Conservation (phyloP, 129 eudicot genomes). For the Flaveria trinervia region DNA sequence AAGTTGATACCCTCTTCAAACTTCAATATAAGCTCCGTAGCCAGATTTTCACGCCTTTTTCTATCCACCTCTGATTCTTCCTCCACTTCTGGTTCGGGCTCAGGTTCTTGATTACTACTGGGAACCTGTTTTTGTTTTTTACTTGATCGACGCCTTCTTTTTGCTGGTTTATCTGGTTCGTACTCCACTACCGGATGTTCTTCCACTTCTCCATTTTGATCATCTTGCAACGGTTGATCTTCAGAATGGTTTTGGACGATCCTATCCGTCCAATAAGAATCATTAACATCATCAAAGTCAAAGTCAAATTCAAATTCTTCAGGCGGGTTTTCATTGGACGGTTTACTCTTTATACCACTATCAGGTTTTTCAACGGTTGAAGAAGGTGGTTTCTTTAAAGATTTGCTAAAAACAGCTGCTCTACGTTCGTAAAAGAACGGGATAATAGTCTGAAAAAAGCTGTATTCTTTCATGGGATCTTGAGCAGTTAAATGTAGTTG, state of each 20-base stretch:
- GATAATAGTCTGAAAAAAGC: slow-evolving; percentile 38
- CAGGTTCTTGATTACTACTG: slow-evolving; percentile 25
- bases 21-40: slow-evolving; percentile 67
- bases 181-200: slow-evolving; percentile 35
- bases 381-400: slow-evolving; percentile 30
- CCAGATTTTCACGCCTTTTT: slow-evolving; percentile 47
- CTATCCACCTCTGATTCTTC: slow-evolving; percentile 41
- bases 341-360: slow-evolving; percentile 45
- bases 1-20: slow-evolving; percentile 49
- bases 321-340: slow-evolving; percentile 25
- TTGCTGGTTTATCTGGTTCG: slow-evolving; percentile 41
- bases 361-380: slow-evolving; percentile 34
- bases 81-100: slow-evolving; percentile 20
- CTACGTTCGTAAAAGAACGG: slow-evolving; percentile 63
- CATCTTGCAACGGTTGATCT: slow-evolving; percentile 53
- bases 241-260: slow-evolving; percentile 60
- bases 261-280: slow-evolving; percentile 93
- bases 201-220: slow-evolving; percentile 44
- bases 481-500: slow-evolving; percentile 67
- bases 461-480: slow-evolving; percentile 60
- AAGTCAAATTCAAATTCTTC: slow-evolving; percentile 61
- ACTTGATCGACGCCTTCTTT: slow-evolving; percentile 43
- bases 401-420: slow-evolving; percentile 45
- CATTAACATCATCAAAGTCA: slow-evolving; percentile 63
- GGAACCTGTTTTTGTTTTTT: slow-evolving; percentile 41